Conservation (phyloP, 78 protist species). For the Bodo saltans region DNA sequence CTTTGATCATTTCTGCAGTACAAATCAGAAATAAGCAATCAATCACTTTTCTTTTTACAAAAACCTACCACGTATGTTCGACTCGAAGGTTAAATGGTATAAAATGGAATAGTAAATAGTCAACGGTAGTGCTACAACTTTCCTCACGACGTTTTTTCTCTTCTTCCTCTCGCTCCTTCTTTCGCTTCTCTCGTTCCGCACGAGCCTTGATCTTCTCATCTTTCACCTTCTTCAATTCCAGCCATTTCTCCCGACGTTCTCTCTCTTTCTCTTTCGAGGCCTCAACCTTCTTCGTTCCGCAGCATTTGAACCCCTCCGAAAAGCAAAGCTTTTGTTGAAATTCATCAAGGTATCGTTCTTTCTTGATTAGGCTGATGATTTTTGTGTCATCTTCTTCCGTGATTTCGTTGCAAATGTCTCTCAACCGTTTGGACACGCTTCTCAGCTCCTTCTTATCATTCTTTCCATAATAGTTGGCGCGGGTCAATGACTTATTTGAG, state of each 20-base stretch:
- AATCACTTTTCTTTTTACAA: too few relatives aligned
- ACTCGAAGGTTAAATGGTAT: too few relatives aligned
- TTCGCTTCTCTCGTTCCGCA: too few relatives aligned
- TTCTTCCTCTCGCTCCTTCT: too few relatives aligned
- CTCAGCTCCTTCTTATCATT: neutral
- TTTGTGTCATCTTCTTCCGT: neutral
- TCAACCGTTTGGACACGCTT: neutral
- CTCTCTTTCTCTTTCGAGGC: neutral
- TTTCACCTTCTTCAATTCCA: neutral
- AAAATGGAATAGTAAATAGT: too few relatives aligned
- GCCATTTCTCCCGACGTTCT: neutral
- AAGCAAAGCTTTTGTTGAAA: neutral
- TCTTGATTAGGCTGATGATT: neutral
- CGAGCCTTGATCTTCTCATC: too few relatives aligned
- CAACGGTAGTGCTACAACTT: too few relatives aligned
- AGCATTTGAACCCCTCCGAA: neutral
- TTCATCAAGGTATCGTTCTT: neutral
- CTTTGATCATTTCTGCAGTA: too few relatives aligned
- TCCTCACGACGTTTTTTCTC: too few relatives aligned
- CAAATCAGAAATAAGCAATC: too few relatives aligned
- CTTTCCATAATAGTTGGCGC: neutral
- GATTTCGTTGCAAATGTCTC: neutral
- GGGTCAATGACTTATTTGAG: neutral
- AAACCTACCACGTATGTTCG: too few relatives aligned
- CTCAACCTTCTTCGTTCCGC: neutral